Conservation (phyloP, 257 asterid genomes). For the Ehretia macrophylla region DNA sequence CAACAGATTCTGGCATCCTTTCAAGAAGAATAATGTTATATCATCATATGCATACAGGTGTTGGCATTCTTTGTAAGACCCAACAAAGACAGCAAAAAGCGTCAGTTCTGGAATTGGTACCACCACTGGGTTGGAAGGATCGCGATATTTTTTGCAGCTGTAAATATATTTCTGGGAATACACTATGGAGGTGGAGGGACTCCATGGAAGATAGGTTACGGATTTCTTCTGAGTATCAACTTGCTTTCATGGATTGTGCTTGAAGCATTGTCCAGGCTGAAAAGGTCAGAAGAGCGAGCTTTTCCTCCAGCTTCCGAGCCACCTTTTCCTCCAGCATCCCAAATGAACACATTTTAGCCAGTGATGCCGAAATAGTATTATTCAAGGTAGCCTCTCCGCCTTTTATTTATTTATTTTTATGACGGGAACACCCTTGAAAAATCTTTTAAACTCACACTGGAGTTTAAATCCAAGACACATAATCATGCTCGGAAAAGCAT, state of each 20-base stretch:
- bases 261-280: conserved; percentile 55
- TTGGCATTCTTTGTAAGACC: conserved; percentile 71
- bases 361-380: neutral
- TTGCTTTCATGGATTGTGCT: conserved; percentile 46
- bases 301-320: conserved; percentile 32
- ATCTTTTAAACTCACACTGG: too few species aligned
- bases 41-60: conserved; percentile 31
- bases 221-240: conserved; percentile 50
- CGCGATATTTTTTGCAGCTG: conserved; percentile 71
- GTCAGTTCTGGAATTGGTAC: conserved; percentile 66
- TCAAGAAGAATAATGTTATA: too few species aligned
- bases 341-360: conserved; percentile 39
- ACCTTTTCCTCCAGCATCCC: conserved; percentile 37
- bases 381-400: neutral
- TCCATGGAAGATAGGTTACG: conserved; percentile 69
- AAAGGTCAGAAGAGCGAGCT: conserved; percentile 29
- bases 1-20: too few species aligned
- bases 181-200: conserved; percentile 59
- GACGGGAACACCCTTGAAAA: too few species aligned
- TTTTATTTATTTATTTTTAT: too few species aligned
- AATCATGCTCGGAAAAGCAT: too few species aligned
- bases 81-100: conserved; percentile 55
- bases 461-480: neutral
- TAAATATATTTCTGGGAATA: conserved; percentile 64
- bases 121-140: conserved; percentile 71